Percentiles rank a stretch among this genome's conserved stretches.
These are phyloP conservation scores for Mortierella sp. DNA, from an alignment of 371 early-diverging fungal species.

Conservation along the genomic window DNA sequence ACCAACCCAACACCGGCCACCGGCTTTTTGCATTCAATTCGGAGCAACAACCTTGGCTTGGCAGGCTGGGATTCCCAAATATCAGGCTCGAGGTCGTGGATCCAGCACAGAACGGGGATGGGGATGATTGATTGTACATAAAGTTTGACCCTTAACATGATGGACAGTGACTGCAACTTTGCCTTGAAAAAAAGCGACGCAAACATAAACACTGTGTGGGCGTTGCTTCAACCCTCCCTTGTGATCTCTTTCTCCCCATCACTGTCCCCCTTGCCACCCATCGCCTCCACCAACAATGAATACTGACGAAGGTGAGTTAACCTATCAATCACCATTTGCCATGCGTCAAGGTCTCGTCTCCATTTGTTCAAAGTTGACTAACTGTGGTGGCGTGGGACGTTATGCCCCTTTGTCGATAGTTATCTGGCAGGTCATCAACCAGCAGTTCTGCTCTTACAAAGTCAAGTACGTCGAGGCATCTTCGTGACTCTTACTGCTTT, in stretches of 20 bases:
- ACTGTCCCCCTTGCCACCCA: not conserved
- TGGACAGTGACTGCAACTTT: not conserved
- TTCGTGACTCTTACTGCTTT: too few species aligned
- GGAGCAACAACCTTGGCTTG: conserved; percentile 50
- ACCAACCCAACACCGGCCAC: conserved; percentile 36
- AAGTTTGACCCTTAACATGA: not conserved
- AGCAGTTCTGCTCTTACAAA: conserved; percentile 96
- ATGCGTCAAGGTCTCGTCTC: too few species aligned
- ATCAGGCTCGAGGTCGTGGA: conserved; percentile 48
- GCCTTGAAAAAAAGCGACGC: conserved; percentile 13
- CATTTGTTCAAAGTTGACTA: too few species aligned
- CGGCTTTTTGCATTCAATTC: conserved; percentile 52
- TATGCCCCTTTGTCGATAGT: conserved; percentile 60
- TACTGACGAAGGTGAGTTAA: conserved; percentile 59
- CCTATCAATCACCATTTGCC: not conserved
- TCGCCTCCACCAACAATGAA: conserved; percentile 52
- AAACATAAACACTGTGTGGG: conserved; percentile 1
- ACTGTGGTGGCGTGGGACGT: too few species aligned
- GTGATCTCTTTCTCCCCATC: conserved; percentile 12
- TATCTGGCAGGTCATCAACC: conserved; percentile 94
- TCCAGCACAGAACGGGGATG: conserved; percentile 26
- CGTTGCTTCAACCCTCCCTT: conserved; percentile 2
- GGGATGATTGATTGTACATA: not conserved
- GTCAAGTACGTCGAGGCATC: conserved; percentile 76
- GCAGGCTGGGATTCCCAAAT: conserved; percentile 45